Conservation (phyloP, 129 eudicot species). For the Gnaphalium uliginosum region DNA sequence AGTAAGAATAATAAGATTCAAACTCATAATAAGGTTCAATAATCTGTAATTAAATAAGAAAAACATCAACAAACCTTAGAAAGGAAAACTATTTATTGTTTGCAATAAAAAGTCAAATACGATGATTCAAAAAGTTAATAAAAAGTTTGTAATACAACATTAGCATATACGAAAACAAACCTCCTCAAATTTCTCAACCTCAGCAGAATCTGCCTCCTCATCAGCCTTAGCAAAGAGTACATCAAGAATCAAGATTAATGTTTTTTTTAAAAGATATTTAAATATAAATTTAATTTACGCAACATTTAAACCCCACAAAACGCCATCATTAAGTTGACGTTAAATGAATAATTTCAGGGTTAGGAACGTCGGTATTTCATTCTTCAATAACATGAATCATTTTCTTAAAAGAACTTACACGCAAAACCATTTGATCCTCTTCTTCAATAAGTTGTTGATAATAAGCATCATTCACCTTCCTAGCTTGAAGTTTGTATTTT, state of each 20-base stretch:
- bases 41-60: no score
- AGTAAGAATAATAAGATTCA: no score
- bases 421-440: slow-evolving; percentile 27
- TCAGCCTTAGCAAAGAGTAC: slow-evolving; percentile 39
- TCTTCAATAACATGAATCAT: neutral
- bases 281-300: no score
- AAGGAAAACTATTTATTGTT: no score
- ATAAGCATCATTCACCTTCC: slow-evolving; percentile 45
- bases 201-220: slow-evolving; percentile 72
- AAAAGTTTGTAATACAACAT: neutral
- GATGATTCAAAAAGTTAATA: neutral
- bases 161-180: slow-evolving; percentile 32
- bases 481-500: slow-evolving; percentile 43
- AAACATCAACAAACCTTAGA: no score
- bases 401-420: slow-evolving; percentile 28
- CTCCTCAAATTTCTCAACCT: slow-evolving; percentile 49
- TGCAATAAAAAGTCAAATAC: no score
- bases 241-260: slow-evolving; percentile 19
- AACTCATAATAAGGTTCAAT: no score
- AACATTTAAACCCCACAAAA: neutral
- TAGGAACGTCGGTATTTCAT: neutral
- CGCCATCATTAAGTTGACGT: neutral
- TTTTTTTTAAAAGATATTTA: neutral
- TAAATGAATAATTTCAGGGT: neutral
- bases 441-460: slow-evolving; percentile 42